Evolutionary conservation across 495 filamentous ascomycete genomes (phyloP), one percentile per base, ranked within the genome.

Genomic region (Thozetella sp.): DNA sequence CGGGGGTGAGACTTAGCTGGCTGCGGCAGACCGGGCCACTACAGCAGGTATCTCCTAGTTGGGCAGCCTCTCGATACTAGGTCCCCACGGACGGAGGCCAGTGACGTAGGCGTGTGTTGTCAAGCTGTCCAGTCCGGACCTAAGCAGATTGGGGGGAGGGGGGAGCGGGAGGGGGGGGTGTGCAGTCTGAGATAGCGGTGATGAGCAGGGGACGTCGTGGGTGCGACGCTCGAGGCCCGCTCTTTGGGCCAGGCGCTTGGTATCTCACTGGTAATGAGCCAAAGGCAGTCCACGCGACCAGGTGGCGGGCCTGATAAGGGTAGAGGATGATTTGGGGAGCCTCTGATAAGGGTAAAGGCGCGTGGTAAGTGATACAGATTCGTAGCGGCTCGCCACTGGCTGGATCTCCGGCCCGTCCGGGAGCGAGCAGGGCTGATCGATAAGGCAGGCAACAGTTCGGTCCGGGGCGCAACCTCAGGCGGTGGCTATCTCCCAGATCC

Each of bases 31-130:
- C 17, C 11, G 12, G 9, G 43, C n/a, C 43, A 19, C 43, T 15
- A 48, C 15, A 48, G 10, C 43, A 11, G 10, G n/a, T 15, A 3
- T 3, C 20, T n/a, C 43, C 9, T 3, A 20, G 43, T 20, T 20
- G 43, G 43, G n/a, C n/a, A n/a, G n/a, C 20, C 11, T 19, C 43
- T 48, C 43, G 43, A 48, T 48, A 48, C 10, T n/a, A n/a, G n/a
- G 43, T 10, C 9, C 43, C 43, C 43, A 11, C 9, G 10, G 43
- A n/a, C 12, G 9, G 3, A 48, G 43, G 43, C 20, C n/a, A 48
- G 43, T 48, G 43, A 48, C 43, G 43, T 48, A 48, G 43, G n/a
- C 43, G 10, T 20, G 43, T 48, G 43, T 48, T 48, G n/a, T 48
- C 43, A 20, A 20, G 4, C 9, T 10, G 6, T 9, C n/a, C n/a